Conservation (phyloP, 2,329 filamentous ascomycete genomes). For the Allantophomopsis cytisporea region DNA sequence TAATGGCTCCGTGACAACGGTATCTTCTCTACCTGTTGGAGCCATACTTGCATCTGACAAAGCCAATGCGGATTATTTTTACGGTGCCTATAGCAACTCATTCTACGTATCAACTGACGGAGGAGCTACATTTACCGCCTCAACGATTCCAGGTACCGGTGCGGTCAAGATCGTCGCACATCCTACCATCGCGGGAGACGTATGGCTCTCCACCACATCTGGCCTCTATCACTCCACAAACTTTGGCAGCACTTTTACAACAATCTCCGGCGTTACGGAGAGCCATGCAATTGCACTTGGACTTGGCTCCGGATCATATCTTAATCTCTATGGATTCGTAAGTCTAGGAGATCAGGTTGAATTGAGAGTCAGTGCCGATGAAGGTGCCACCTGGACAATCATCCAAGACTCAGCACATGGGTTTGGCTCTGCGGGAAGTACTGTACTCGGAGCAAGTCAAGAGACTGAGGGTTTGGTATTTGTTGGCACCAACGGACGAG, state of each 20-base stretch:
- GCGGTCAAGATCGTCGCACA: constrained; percentile 37
- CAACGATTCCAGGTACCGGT: constrained; percentile 23
- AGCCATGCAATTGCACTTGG: constrained; percentile 10
- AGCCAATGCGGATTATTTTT: constrained; percentile 32
- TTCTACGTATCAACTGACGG: constrained; percentile 35
- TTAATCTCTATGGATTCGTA: constrained; percentile 16
- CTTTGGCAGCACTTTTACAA: constrained; percentile 28
- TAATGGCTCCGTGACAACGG: not conserved
- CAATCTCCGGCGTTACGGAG: constrained; percentile 7
- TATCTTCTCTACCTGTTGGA: not conserved
- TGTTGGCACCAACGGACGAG: constrained; percentile 20
- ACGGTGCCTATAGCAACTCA: constrained; percentile 1
- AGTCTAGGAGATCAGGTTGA: constrained; percentile 11
- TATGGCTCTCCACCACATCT: constrained; percentile 40
- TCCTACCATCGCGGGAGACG: constrained; percentile 41
- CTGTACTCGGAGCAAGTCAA: constrained; percentile 15
- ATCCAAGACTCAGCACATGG: constrained; percentile 15
- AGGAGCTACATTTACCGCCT: constrained; percentile 27
- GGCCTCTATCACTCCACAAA: constrained; percentile 40
- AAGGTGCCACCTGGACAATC: constrained; percentile 13
- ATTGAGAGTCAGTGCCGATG: constrained; percentile 14
- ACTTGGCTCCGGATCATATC: constrained; percentile 9
- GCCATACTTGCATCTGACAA: constrained; percentile 33
- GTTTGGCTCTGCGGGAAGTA: constrained; percentile 13
- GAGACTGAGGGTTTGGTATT: constrained; percentile 17